Evolutionary conservation across 371 early-diverging fungal genomes (phyloP), one percentile per base, ranked within the genome.

Genomic region (Mucor circinelloides): DNA sequence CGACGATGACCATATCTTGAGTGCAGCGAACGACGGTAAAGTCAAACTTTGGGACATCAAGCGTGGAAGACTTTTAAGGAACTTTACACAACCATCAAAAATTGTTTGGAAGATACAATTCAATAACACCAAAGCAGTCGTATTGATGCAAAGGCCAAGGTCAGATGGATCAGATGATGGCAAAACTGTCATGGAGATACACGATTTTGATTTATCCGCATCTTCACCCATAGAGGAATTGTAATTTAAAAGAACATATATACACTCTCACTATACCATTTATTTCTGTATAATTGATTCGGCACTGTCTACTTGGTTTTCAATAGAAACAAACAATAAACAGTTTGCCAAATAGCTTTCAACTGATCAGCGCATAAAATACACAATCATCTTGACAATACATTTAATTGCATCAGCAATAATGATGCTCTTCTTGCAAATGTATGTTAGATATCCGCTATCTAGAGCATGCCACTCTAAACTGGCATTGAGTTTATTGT

Each of bases 41-140:
- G 88, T 94, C 60, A 95, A 94, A 65, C 59, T 94, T 23, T 95
- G 94, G 94, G 94, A 95, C 73, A 86, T 94, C 6, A 69, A 83
- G 75, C 78, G 86, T 52, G 95, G 94, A 7, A 82, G 87, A 15
- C 81, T 91, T 38, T 80, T 92, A 21, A 74, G 94, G 13, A 85
- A 88, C 54, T 76, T 94, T 59, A 88, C 87, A 10, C 79, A 82
- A 56, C 81, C 86, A 0, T 87, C 87, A 3, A 84, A 86, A 15
- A 79, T 86, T 2, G 86, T 87, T n/a, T 89, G 89, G 89, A 80
- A 87, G 60, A 76, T 89, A 1, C 85, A 87, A 44, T 87, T 89
- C 42, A 85, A 81, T 54, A 81, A 87, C 55, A 87, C 87, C 59
- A 84, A 86, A 48, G 87, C 87, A 3, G 88, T 89, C 10, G 81